Evolutionary conservation across 257 asterid genomes (phyloP).

Genomic region (Asclepias syriaca): DNA sequence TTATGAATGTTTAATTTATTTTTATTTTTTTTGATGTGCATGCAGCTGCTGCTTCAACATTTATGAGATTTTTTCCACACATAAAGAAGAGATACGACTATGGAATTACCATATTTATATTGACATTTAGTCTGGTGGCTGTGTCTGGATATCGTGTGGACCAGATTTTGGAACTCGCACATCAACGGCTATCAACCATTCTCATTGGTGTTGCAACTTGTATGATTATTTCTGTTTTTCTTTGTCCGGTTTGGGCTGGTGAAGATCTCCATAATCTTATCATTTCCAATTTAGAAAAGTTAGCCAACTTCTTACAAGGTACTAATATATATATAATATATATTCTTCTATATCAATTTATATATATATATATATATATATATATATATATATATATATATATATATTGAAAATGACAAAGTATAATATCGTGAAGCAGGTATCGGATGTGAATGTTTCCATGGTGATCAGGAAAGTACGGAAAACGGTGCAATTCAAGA

Average conservation of each 20-base stretch:
- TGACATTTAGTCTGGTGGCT: conserved; percentile 66
- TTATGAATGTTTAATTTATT: too few relatives aligned
- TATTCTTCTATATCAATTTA: too few relatives aligned
- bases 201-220: conserved; percentile 62
- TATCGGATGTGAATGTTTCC: conserved; percentile 40
- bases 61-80: conserved; percentile 51
- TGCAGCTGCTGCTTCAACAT: conserved; percentile 59
- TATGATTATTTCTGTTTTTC: conserved; percentile 43
- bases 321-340: neutral
- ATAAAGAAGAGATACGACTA: conserved; percentile 67
- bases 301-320: conserved; percentile 61
- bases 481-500: conserved; percentile 2
- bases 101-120: conserved; percentile 62
- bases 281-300: conserved; percentile 44
- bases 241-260: conserved; percentile 90
- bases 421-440: conserved; percentile 12
- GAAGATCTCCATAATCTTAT: conserved; percentile 53
- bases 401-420: too few relatives aligned
- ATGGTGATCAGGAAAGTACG: conserved; percentile 17
- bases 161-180: conserved; percentile 48
- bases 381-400: too few relatives aligned
- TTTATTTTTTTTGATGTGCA: neutral
- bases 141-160: conserved; percentile 68
- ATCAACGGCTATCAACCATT: conserved; percentile 57
- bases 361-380: too few relatives aligned